Evolutionary conservation across 148 eudicot species (phyloP), one percentile per base, ranked within the genome.

Genomic region (Cornus kousa): DNA sequence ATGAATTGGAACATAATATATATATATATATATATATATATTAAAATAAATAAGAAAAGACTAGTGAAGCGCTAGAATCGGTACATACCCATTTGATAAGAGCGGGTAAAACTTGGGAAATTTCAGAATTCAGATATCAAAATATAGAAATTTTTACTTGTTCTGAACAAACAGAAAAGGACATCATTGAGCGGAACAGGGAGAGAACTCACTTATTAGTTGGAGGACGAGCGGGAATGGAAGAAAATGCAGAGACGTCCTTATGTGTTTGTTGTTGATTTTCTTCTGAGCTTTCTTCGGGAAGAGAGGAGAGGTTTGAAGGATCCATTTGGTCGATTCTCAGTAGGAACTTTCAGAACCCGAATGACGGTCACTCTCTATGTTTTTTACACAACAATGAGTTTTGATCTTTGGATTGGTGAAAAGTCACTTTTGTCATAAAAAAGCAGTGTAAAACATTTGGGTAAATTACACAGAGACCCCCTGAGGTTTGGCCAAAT

Each of bases 201-300:
- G 14, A 9, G 14, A 9, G 72, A 39, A 74, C 86, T 62, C 62
- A 86, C 88, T 80, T 81, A 35, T 35, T 35, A 77, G 62, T 68
- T 17, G 88, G 82, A 53, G 88, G 88, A 57, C 88, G 88, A 77
- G 12, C 59, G 46, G 88, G 88, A 28, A 55, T 70, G 31, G 83
- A 74, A 11, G 81, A 66, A 77, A 82, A 86, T 7, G 83, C 85
- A 28, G 88, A 86, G 10, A 82, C 73, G 46, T 62, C 24, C 32
- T 32, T 65, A 20, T 24, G 57, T 59, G 57, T 72, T 14, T 74
- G 71, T 50, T 71, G 64, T 39, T 50, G 57, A 10, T 59, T 14
- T 40, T 77, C 83, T 9, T 53, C 76, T 40, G 70, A 64, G 70
- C 55, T 9, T 13, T 84, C 87, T 78, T 84, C 87, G n/a, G 87